Evolutionary conservation across 1,284 basidiomycete species (phyloP).

Genomic region (Pisolithus thermaeus): DNA sequence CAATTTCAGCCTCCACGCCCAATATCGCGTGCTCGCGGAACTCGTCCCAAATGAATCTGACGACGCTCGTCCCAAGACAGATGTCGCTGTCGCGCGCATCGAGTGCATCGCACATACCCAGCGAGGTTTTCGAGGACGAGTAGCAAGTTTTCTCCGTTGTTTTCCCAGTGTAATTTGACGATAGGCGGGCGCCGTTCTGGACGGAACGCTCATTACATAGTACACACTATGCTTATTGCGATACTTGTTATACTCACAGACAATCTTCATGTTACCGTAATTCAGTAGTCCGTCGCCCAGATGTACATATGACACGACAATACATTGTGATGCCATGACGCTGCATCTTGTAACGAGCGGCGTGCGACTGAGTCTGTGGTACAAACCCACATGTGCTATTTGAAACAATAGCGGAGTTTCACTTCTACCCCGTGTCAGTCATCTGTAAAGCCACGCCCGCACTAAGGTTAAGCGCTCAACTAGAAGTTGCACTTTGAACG

Average conservation of each 20-base stretch:
- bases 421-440: too few species aligned
- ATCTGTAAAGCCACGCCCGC: too few species aligned
- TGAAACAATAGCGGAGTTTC: too few species aligned
- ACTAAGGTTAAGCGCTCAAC: too few species aligned
- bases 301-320: not conserved
- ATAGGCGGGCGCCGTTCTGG: not conserved
- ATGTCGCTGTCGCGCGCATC: conserved; percentile 33
- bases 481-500: too few species aligned
- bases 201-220: not conserved
- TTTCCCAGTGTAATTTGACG: not conserved
- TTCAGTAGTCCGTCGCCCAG: not conserved
- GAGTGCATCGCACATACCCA: conserved; percentile 25
- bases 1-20: conserved; percentile 9
- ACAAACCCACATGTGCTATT: too few species aligned
- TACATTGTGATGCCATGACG: not conserved
- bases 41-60: conserved; percentile 56
- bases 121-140: not conserved
- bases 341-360: too few species aligned
- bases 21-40: conserved; percentile 54
- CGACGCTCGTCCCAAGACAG: conserved; percentile 44
- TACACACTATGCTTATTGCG: not conserved
- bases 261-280: not conserved
- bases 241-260: not conserved
- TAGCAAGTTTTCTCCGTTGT: not conserved
- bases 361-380: too few species aligned